A percentile compares a stretch with the other conserved stretches of the same genome.
Conservation (phyloP, 805 yeast genomes). For the Myxozyma neotropica region DNA sequence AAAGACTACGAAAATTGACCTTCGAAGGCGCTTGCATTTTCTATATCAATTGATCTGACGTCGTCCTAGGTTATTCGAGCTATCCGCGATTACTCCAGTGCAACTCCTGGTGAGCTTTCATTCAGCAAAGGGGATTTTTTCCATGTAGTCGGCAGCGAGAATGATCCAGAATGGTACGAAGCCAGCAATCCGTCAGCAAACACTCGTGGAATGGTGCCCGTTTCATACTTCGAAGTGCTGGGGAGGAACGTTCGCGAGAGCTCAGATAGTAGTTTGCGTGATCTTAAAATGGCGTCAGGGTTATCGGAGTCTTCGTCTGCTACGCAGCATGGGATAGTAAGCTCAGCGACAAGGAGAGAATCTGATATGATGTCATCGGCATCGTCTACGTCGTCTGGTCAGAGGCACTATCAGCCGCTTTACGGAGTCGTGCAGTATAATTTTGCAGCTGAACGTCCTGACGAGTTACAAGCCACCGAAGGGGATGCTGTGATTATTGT, state of each 20-base stretch:
- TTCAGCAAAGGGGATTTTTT: slow-evolving; percentile 86
- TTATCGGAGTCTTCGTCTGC: slow-evolving; percentile 17
- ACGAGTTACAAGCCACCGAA: slow-evolving; percentile 79
- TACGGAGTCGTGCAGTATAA: slow-evolving; percentile 87
- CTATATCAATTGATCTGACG: no score
- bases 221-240: slow-evolving; percentile 76
- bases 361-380: slow-evolving; percentile 22
- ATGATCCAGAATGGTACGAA: slow-evolving; percentile 73
- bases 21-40: no score
- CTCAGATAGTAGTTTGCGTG: slow-evolving; percentile 19
- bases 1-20: no score
- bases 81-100: slow-evolving; percentile 71
- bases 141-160: slow-evolving; percentile 64
- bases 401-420: slow-evolving; percentile 47
- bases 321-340: slow-evolving; percentile 4
- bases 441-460: slow-evolving; percentile 77
- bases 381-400: slow-evolving; percentile 24
- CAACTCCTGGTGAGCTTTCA: slow-evolving; percentile 76
- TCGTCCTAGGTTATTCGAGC: slow-evolving; percentile 71
- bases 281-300: slow-evolving; percentile 19
- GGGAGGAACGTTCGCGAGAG: slow-evolving; percentile 34
- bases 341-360: slow-evolving; percentile 14
- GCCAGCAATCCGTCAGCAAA: slow-evolving; percentile 84
- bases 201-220: slow-evolving; percentile 84
- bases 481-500: slow-evolving; percentile 92